These are phyloP conservation scores for Venturia effusa DNA, from an alignment of 2,329 filamentous ascomycete species.

Conservation along the genomic window DNA sequence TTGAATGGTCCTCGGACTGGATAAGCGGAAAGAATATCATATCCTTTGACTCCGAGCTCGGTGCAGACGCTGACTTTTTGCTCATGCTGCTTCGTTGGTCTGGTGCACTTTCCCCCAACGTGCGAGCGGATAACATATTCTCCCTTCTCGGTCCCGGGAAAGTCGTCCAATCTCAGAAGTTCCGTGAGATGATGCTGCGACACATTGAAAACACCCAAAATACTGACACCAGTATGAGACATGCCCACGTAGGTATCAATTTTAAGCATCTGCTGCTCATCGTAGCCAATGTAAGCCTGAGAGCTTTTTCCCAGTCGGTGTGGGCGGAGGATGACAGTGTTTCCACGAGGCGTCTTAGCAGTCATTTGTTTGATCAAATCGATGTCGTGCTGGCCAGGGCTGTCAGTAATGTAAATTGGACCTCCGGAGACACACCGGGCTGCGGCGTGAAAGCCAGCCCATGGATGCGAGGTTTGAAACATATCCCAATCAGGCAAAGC, in stretches of 20 bases:
- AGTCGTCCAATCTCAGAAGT: slow-evolving; percentile 57
- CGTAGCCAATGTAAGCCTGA: slow-evolving; percentile 64
- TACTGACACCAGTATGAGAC: slow-evolving; percentile 57
- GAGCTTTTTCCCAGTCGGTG: slow-evolving; percentile 62
- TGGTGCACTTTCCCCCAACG: slow-evolving; percentile 50
- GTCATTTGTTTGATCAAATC: slow-evolving; percentile 71
- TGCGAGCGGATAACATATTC: slow-evolving; percentile 68
- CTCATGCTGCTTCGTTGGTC: slow-evolving; percentile 35
- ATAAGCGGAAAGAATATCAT: slow-evolving; percentile 73
- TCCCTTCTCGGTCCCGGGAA: slow-evolving; percentile 55
- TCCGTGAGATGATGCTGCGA: slow-evolving; percentile 52
- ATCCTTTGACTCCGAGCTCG: slow-evolving; percentile 54
- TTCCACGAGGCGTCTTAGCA: slow-evolving; percentile 57
- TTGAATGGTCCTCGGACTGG: slow-evolving; percentile 27
- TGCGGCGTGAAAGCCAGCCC: slow-evolving; percentile 77
- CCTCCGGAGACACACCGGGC: slow-evolving; percentile 83
- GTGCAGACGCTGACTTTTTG: slow-evolving; percentile 46
- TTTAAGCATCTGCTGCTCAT: slow-evolving; percentile 63
- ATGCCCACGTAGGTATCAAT: slow-evolving; percentile 67
- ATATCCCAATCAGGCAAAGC: slow-evolving; percentile 76
- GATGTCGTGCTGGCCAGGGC: slow-evolving; percentile 70
- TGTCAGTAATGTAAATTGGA: slow-evolving; percentile 89
- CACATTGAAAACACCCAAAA: slow-evolving; percentile 80
- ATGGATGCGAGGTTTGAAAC: slow-evolving; percentile 59
- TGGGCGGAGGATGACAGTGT: slow-evolving; percentile 72